Evolutionary conservation across 306 rosid species (phyloP).

Genomic region (Vicia sativa): DNA sequence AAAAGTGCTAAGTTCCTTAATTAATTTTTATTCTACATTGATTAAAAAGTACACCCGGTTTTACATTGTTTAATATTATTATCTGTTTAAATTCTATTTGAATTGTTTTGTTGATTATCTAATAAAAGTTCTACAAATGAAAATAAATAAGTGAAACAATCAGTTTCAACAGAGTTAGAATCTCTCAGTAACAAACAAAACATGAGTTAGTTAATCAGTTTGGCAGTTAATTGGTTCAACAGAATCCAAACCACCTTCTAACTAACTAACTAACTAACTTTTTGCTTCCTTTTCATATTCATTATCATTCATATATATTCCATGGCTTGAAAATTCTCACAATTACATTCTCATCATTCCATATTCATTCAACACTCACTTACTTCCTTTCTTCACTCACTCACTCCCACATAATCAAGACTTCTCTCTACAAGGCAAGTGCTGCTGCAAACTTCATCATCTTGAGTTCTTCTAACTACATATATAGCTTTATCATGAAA

Average conservation of each 20-base stretch:
- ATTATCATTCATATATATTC: neutral
- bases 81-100: no score
- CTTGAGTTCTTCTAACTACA: neutral
- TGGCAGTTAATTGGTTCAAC: neutral
- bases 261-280: neutral
- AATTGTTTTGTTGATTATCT: no score
- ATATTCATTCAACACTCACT: neutral
- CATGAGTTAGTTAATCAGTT: slow-evolving; percentile 4
- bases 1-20: no score
- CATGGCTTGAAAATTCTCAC: no score
- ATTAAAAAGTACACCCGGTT: no score
- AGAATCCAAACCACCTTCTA: slow-evolving; percentile 17
- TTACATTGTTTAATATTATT: no score
- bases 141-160: no score
- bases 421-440: neutral
- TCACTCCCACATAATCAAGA: neutral
- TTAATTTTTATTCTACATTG: no score
- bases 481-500: neutral
- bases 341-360: neutral
- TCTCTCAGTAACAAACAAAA: slow-evolving; percentile 20
- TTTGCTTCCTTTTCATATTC: neutral
- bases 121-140: no score
- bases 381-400: neutral
- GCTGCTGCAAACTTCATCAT: neutral
- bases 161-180: no score